Base-by-base conservation (phyloP, 208 protist species). In the Acanthamoeba culbertsoni region DNA sequence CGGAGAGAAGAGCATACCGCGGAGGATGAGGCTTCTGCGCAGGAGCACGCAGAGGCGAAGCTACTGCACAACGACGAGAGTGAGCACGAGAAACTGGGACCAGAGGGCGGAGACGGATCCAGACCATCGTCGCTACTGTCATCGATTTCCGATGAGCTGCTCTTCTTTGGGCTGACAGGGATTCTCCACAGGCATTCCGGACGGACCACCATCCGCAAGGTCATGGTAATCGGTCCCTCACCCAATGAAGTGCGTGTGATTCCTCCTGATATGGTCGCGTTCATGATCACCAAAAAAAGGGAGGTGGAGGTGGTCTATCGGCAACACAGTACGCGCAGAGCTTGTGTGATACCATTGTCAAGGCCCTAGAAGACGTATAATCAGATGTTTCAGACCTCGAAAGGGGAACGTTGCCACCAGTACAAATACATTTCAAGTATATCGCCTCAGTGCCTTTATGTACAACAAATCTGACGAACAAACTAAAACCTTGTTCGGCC, bases 241-340 rank as follows among this genome's bases (percentile, higher is more conserved):
- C 6, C 26, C 18, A 48, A 37, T 79, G 37, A 43, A 7, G 68
- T 23, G 8, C 6, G 10, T 68, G 59, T 3, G 18, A 12, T 26
- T 37, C 14, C 18, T 2, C n/a, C n/a, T n/a, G n/a, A n/a, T n/a
- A n/a, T n/a, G n/a, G n/a, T n/a, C n/a, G n/a, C n/a, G n/a, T n/a
- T n/a, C n/a, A n/a, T n/a, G n/a, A n/a, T n/a, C n/a, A n/a, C n/a
- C n/a, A n/a, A n/a, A n/a, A 68, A 37, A 2, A 37, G 28, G 59
- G 59, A 6, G 68, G 37, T 7, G 68, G 68, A 18, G 68, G 68
- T 28, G 23, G 68, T 48, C 33, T 79, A 40, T 48, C 68, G 40
- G 68, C 68, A n/a, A 10, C 68, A 40, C 68, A 79, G 68, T 79
- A 79, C 42, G 68, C 68, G 37, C 31, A 79, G 37, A 79, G 68